Base-by-base conservation (phyloP, 1,284 basidiomycete genomes). In the Jaminaea rosea region DNA sequence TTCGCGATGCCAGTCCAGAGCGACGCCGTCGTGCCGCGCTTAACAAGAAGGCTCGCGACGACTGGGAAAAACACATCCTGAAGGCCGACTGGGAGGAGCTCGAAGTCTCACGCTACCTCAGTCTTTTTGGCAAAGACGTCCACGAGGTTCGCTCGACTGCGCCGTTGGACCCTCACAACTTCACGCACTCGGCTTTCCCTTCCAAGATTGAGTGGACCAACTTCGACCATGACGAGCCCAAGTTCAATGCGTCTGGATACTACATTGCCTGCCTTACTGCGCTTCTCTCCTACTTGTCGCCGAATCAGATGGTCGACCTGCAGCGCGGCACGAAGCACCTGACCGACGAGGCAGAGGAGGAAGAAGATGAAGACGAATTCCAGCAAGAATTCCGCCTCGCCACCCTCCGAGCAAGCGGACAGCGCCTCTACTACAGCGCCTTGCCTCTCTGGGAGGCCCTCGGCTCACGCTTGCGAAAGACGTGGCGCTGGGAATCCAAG, bases 91-190 rank as follows among this genome's bases (percentile, higher is more conserved):
- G 32, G 4, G 59, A 63, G 24, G 61, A 65, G 36, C 29, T 53
- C 13, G 57, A 65, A 36, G 57, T 65, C 17, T 6, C 49, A 27
- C 36, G 37, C 6, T 65, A 62, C 56, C 53, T 65, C 10, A 44
- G 51, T 1, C 31, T 52, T 13, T 65, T 63, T 17, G 63, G 62
- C 23, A 47, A 53, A n/a, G 41, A 60, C 15, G 23, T 65, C 8
- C 27, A 52, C 26, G 46, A 36, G n/a, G 56, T 62, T 29, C 49
- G 56, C 26, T 57, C 60, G 48, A 13, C 11, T 24, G 52, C 47
- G 9, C n/a, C n/a, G n/a, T n/a, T n/a, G n/a, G n/a, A n/a, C n/a
- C n/a, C n/a, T n/a, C 55, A 50, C 17, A 51, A 46, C 7, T 47
- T 50, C 19, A 44, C 29, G 19, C 24, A 34, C 4, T 23, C 11